Evolutionary conservation across 495 filamentous ascomycete genomes (phyloP).

Genomic region (Schizothecium vesticola): DNA sequence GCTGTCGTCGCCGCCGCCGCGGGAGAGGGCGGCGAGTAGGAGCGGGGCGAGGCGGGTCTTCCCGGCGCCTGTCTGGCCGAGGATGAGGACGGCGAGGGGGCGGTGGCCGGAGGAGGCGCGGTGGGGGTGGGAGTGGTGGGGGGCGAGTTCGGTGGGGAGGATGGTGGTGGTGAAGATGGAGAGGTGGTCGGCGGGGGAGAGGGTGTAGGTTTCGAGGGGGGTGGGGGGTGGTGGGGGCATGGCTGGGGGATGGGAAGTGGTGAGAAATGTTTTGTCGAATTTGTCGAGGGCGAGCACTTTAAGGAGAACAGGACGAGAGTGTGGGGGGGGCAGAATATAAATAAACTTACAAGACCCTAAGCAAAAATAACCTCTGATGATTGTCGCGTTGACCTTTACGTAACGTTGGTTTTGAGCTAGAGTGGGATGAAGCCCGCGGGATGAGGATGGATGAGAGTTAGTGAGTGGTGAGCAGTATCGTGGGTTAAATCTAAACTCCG

Average conservation of each 20-base stretch:
- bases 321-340: not conserved
- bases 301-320: too few relatives aligned
- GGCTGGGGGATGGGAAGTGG: not conserved
- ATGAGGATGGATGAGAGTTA: not conserved
- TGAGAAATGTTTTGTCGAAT: not conserved
- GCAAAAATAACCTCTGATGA: too few relatives aligned
- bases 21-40: slow-evolving; percentile 20
- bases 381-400: not conserved
- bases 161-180: not conserved
- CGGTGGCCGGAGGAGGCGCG: not conserved
- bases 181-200: not conserved
- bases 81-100: slow-evolving; percentile 32
- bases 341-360: too few relatives aligned
- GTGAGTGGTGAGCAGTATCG: not conserved
- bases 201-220: not conserved
- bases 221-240: not conserved
- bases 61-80: slow-evolving; percentile 41
- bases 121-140: not conserved
- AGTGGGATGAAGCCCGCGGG: not conserved
- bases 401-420: not conserved
- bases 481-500: not conserved
- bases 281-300: not conserved
- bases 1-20: not conserved
- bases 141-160: not conserved
- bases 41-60: slow-evolving; percentile 34